phyloP scores from a whole-genome alignment of 495 filamentous ascomycete genomes.

The Hyaloscypha finlandica region DNA sequence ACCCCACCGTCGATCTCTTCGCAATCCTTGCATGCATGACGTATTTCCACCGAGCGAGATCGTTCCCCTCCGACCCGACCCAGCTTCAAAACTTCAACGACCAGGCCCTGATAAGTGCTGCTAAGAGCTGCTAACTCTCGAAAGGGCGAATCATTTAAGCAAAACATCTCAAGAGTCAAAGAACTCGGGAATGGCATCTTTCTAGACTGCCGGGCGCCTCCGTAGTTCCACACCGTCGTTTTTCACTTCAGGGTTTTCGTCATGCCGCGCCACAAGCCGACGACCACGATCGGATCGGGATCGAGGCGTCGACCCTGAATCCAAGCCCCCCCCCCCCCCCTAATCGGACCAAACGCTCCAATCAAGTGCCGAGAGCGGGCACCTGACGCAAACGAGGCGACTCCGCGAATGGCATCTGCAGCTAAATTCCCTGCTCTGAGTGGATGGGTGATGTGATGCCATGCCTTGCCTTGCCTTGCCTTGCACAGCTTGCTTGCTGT shows the following conservation, averaged over 20 bases:
- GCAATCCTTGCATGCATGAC: neutral
- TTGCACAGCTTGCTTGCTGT: neutral
- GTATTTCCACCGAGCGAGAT: neutral
- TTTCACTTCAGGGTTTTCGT: neutral
- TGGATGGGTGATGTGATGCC: constrained; percentile 3
- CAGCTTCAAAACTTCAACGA: neutral
- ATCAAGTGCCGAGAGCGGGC: neutral
- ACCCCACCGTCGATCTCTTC: constrained; percentile 4
- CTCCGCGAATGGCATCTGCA: neutral
- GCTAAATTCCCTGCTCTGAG: constrained; percentile 9
- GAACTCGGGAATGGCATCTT: neutral
- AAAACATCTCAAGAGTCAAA: neutral
- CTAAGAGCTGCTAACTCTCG: too few species aligned
- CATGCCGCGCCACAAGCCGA: neutral
- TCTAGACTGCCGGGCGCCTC: neutral
- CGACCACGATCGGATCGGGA: neutral
- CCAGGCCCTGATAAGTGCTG: too few species aligned
- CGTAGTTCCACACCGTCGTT: too few species aligned
- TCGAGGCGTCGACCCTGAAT: neutral
- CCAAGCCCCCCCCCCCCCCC: too few species aligned
- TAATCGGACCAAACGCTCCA: neutral
- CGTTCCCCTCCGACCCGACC: neutral
- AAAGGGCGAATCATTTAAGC: neutral
- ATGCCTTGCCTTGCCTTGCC: neutral
- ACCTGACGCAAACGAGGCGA: neutral